Evolutionary conservation across 2,329 filamentous ascomycete species (phyloP).

Genomic region (Neonectria ditissima): DNA sequence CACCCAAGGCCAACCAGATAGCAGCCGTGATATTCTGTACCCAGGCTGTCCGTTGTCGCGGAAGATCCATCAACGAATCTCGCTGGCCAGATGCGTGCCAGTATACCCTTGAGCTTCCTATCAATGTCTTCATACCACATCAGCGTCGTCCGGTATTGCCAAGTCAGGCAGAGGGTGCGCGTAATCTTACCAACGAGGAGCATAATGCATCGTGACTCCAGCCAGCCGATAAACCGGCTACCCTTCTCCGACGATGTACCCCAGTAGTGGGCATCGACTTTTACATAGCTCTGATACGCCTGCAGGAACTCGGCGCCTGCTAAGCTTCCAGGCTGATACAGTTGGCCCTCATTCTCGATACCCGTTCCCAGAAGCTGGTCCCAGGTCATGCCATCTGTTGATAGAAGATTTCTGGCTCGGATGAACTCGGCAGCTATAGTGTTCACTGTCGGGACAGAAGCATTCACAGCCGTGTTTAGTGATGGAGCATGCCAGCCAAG

Average conservation of each 20-base stretch:
- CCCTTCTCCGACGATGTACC: conserved; percentile 67
- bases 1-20: conserved; percentile 71
- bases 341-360: background rate
- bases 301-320: conserved; percentile 62
- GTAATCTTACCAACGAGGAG: conserved; percentile 65
- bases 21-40: conserved; percentile 66
- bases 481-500: conserved; percentile 71
- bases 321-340: conserved; percentile 1
- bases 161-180: background rate
- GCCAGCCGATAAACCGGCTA: conserved; percentile 69
- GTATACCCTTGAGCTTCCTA: conserved; percentile 61
- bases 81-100: conserved; percentile 72
- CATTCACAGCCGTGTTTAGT: conserved; percentile 69
- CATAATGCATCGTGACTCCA: conserved; percentile 70
- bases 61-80: conserved; percentile 60
- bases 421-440: conserved; percentile 64
- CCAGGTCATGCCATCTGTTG: conserved; percentile 55
- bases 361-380: conserved; percentile 50
- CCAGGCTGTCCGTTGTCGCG: conserved; percentile 41
- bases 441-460: conserved; percentile 64
- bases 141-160: conserved; percentile 6
- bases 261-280: conserved; percentile 75
- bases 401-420: conserved; percentile 58
- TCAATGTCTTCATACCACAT: conserved; percentile 61
- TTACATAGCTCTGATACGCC: conserved; percentile 66